Evolutionary conservation across 352 stramenopile species (phyloP).

Genomic region (Pythium sukuiense): DNA sequence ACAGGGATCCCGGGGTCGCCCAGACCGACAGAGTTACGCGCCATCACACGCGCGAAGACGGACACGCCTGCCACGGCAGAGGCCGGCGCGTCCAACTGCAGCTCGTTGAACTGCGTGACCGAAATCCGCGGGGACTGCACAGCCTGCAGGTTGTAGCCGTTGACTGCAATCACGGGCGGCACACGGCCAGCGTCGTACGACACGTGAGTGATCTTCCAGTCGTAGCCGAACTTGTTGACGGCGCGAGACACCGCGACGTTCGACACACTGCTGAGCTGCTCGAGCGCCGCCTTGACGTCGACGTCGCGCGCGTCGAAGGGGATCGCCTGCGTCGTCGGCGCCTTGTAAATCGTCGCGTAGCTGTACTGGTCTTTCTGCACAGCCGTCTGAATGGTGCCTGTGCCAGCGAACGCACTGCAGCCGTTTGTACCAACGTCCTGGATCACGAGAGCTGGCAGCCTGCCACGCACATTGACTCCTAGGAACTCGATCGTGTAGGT

Average conservation of each 20-base stretch:
- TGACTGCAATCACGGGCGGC: conserved; percentile 37
- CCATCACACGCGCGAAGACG: conserved; percentile 59
- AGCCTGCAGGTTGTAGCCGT: conserved; percentile 51
- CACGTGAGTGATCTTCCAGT: conserved; percentile 92
- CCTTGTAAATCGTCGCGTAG: conserved; percentile 87
- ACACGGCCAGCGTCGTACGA: conserved; percentile 52
- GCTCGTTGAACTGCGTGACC: conserved; percentile 54
- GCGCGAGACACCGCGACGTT: conserved; percentile 87
- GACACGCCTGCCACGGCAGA: conserved; percentile 38
- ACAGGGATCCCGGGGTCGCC: conserved; percentile 41
- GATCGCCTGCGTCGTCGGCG: conserved; percentile 89
- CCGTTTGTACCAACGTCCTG: conserved; percentile 91
- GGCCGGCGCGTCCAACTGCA: conserved; percentile 36
- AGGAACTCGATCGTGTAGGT: conserved; percentile 94
- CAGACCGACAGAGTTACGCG: conserved; percentile 58
- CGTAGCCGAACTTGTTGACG: conserved; percentile 85
- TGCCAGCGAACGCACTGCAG: conserved; percentile 71
- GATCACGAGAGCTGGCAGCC: conserved; percentile 84
- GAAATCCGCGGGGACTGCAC: conserved; percentile 41
- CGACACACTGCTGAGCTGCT: conserved; percentile 85
- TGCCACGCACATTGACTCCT: conserved; percentile 86
- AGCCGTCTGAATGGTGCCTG: conserved; percentile 12
- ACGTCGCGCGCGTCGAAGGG: conserved; percentile 87
- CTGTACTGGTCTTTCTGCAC: conserved; percentile 46
- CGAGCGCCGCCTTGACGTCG: conserved; percentile 93